Evolutionary conservation across 768 basidiomycete species (phyloP), one percentile per base, ranked within the genome.

Genomic region (Inosperma sp.): DNA sequence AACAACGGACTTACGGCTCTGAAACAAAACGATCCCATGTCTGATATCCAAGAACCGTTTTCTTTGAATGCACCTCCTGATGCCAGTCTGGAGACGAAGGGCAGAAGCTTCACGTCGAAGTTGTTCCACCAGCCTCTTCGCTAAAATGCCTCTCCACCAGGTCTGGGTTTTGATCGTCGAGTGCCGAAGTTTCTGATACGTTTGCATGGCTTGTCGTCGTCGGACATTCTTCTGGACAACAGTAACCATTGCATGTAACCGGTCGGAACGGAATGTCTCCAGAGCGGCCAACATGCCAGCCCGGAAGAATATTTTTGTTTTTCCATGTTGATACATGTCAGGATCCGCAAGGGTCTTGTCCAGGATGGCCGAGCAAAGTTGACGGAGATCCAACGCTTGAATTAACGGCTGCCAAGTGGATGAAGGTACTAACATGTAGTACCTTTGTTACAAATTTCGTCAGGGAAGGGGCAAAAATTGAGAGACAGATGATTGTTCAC

Each of bases 261-360:
- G 78, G 53, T 88, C 84, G 6, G 93, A 84, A 33, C 96, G 88
- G 49, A 94, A 76, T 13, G 90, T 82, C 70, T 99, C 96, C 37
- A 99, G 77, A 5, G 88, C 88, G 22, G 96, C 95, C 49, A 99
- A 85, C 93, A 98, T 97, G 56, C 96, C 96, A 10, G 96, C 94
- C 53, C 96, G 83, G 80, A 99, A 98, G 74, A 99, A 99, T 59
- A 99, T 97, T 72, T 99, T 99, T 22, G 91, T 98, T 23, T 93
- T 78, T 59, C 96, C 96, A 62, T 85, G 84, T 70, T 99, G 96
- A 69, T 93, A 96, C 75, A 95, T 97, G 76, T 97, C 94, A 6
- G 85, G 79, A 56, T 98, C 96, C 30, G 86, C 85, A 64, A 97
- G 89, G 0, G 92, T 93, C 62, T 77, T 82, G 52, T 86, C 80